Evolutionary conservation across 306 rosid genomes (phyloP).

Genomic region (Adenanthera pavonina): DNA sequence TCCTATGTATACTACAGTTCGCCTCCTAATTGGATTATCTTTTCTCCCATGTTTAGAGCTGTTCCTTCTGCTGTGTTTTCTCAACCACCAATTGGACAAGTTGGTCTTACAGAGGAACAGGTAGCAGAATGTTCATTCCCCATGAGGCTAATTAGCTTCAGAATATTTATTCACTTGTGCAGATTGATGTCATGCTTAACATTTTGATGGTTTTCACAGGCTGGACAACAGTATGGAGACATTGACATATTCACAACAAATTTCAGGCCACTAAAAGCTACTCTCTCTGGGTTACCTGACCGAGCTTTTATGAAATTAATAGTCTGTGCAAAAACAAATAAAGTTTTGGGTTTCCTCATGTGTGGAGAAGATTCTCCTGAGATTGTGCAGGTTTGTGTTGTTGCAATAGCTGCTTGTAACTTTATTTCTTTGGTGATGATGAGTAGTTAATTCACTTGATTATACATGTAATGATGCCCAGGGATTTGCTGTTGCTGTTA

Average conservation of each 20-base stretch:
- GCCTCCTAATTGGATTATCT: slow-evolving; percentile 36
- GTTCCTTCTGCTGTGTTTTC: slow-evolving; percentile 97
- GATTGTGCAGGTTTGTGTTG: slow-evolving; percentile 76
- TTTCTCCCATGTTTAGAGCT: slow-evolving; percentile 57
- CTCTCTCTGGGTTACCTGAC: slow-evolving; percentile 93
- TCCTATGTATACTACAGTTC: background rate
- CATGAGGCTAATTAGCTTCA: slow-evolving; percentile 32
- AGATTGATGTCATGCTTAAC: slow-evolving; percentile 33
- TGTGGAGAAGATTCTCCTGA: slow-evolving; percentile 97
- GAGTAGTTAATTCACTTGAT: slow-evolving; percentile 33
- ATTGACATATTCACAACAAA: slow-evolving; percentile 83
- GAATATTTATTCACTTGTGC: slow-evolving; percentile 23
- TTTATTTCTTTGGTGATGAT: slow-evolving; percentile 23
- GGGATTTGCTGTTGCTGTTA: slow-evolving; percentile 97
- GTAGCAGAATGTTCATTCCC: slow-evolving; percentile 47
- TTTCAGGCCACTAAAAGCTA: slow-evolving; percentile 93
- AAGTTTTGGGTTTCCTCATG: slow-evolving; percentile 85
- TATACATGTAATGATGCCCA: slow-evolving; percentile 44
- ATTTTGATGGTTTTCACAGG: slow-evolving; percentile 58
- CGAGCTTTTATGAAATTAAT: slow-evolving; percentile 87
- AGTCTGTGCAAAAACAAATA: slow-evolving; percentile 77
- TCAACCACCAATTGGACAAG: slow-evolving; percentile 95
- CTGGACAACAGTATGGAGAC: slow-evolving; percentile 75
- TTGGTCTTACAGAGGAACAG: slow-evolving; percentile 96
- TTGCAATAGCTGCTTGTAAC: slow-evolving; percentile 32